Base-by-base conservation (phyloP, 768 basidiomycete genomes). In the Myochromella boudieri region DNA sequence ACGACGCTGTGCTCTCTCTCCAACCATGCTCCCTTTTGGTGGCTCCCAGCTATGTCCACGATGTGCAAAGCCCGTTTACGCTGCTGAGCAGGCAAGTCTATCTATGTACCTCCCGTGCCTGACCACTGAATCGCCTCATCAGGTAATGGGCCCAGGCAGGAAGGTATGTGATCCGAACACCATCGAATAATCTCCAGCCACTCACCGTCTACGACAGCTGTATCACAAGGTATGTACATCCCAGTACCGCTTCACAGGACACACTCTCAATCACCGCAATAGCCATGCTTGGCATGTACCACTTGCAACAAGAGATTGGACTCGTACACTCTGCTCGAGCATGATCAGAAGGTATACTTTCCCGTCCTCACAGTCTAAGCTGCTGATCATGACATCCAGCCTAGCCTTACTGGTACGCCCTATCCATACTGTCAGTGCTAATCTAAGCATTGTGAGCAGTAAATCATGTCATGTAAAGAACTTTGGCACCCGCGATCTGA, bases 81-180 rank as follows among this genome's bases (percentile, higher is more conserved):
- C 86, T 50, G 91, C 91, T 42, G 91, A 95, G 64, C 90, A 94
- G 78, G 88, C 85, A 50, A 53, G 74, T 63, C 1, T 11, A 4
- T 18, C 9, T 12, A 26, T 22, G 11, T 34, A 6, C 33, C 42
- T 26, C 33, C 15, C 15, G 25, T 24, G 24, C 38, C 33, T 37
- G 31, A n/a, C n/a, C n/a, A n/a, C n/a, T n/a, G n/a, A n/a, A 49
- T 51, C 42, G 42, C 28, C 27, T 22, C 26, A 46, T 47, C 55
- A 91, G 87, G 80, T 80, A 24, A 82, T 94, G 74, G 92, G 92
- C 15, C 92, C 92, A 43, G 92, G 87, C 18, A 80, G 92, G 62
- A 92, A 87, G 81, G 92, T 91, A 60, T 58, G 78, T 54, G 37
- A 28, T 32, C 51, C 17, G 21, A 38, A 22, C 25, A 43, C 22